Percentiles rank a stretch among this genome's conserved stretches.
These are phyloP conservation scores for Bruguiera hainesii DNA, from an alignment of 441 rosid genomes.

Conservation along the genomic window DNA sequence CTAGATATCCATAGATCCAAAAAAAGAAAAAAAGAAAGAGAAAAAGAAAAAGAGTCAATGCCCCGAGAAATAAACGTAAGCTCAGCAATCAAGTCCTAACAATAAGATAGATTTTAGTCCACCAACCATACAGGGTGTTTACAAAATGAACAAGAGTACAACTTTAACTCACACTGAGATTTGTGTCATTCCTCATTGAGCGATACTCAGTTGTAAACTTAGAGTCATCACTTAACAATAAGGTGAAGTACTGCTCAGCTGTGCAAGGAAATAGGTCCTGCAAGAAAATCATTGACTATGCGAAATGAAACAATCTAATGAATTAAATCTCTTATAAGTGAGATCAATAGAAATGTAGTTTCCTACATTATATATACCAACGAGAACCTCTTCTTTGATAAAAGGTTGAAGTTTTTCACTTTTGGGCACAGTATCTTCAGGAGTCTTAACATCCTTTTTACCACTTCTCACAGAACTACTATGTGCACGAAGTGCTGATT, in stretches of 20 bases:
- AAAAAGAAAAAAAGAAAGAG: too few relatives aligned
- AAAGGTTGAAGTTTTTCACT: conserved; percentile 65
- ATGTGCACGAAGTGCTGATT: conserved; percentile 89
- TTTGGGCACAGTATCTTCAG: conserved; percentile 46
- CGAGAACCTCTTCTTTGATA: conserved; percentile 85
- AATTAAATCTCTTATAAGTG: conserved; percentile 15
- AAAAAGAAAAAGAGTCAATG: too few relatives aligned
- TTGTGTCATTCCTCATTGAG: conserved; percentile 68
- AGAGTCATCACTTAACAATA: conserved; percentile 70
- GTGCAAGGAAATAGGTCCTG: conserved; percentile 78
- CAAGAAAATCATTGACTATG: conserved; percentile 28
- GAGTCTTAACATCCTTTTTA: conserved; percentile 37
- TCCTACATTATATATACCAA: conserved; percentile 62
- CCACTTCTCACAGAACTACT: conserved; percentile 81
- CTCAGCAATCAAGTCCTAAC: too few relatives aligned
- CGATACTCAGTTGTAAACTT: conserved; percentile 65
- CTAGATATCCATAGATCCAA: too few relatives aligned
- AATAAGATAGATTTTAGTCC: neutral
- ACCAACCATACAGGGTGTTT: conserved; percentile 12
- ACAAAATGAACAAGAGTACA: neutral
- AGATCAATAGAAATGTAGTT: conserved; percentile 14
- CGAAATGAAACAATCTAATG: conserved; percentile 13
- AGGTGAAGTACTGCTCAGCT: conserved; percentile 60
- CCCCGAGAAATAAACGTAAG: too few relatives aligned
- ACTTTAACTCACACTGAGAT: conserved; percentile 62